These are phyloP conservation scores for Mycena filopes DNA, from an alignment of 768 basidiomycete genomes.

Conservation along the genomic window DNA sequence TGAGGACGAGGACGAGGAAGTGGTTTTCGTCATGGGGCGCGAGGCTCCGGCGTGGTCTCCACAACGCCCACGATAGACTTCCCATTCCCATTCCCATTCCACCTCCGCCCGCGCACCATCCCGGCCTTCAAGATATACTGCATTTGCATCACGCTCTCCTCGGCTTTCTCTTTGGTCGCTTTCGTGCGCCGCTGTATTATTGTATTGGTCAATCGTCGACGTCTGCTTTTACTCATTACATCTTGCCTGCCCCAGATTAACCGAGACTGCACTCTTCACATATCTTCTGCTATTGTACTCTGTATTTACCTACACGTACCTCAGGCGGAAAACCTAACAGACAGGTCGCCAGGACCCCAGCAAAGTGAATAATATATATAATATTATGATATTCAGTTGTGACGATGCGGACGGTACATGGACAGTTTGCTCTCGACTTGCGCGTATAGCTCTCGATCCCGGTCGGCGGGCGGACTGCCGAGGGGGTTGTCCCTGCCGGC, in stretches of 20 bases:
- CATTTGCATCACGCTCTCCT: slow-evolving; percentile 24
- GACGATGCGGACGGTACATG: slow-evolving; percentile 4
- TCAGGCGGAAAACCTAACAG: slow-evolving; percentile 8
- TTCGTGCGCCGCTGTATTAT: slow-evolving; percentile 7
- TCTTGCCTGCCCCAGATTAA: slow-evolving; percentile 26
- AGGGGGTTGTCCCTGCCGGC: slow-evolving; percentile 14
- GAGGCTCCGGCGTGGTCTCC: slow-evolving; percentile 32
- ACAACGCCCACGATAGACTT: slow-evolving; percentile 28
- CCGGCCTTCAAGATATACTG: background rate
- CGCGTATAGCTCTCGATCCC: slow-evolving; percentile 19
- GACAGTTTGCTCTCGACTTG: slow-evolving; percentile 22
- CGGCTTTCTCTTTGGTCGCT: slow-evolving; percentile 16
- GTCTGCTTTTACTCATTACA: slow-evolving; percentile 8
- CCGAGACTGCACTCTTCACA: slow-evolving; percentile 21
- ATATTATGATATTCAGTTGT: slow-evolving; percentile 17
- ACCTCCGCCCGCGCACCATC: background rate
- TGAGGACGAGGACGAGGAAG: slow-evolving; percentile 34
- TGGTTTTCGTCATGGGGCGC: slow-evolving; percentile 35
- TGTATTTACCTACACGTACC: slow-evolving; percentile 13
- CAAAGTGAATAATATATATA: slow-evolving; percentile 18
- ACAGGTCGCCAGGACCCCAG: slow-evolving; percentile 2
- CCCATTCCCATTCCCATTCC: background rate
- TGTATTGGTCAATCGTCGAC: slow-evolving; percentile 4
- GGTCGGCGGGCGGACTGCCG: slow-evolving; percentile 7
- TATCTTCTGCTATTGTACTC: slow-evolving; percentile 8